Percentiles rank a stretch among this genome's conserved stretches.
phyloP scores from a whole-genome alignment of 1,139 yeast species.

The Neolecta irregularis region DNA sequence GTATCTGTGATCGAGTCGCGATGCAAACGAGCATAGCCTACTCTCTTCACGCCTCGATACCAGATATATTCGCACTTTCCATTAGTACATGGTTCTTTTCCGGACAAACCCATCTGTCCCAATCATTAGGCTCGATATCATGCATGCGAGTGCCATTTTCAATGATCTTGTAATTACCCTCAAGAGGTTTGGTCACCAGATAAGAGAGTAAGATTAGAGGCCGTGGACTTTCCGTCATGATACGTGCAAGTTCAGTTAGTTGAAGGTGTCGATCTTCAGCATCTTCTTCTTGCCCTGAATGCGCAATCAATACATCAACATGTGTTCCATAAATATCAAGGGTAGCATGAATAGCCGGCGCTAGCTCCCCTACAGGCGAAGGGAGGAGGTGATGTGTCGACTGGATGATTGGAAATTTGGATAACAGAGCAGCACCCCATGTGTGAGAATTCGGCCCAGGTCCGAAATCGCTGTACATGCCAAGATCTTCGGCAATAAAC shows the following conservation, averaged over 20 bases:
- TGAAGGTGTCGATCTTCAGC: conserved; percentile 83
- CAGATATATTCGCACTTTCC: conserved; percentile 92
- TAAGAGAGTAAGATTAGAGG: conserved; percentile 79
- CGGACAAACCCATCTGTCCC: conserved; percentile 99
- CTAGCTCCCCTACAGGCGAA: conserved; percentile 92
- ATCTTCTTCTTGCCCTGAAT: conserved; percentile 96
- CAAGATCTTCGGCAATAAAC: conserved; percentile 77
- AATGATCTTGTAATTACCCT: conserved; percentile 85
- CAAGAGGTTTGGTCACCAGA: conserved; percentile 69
- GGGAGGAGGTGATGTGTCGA: conserved; percentile 87
- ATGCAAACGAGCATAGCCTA: conserved; percentile 86
- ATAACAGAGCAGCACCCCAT: conserved; percentile 88
- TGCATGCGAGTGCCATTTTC: conserved; percentile 71
- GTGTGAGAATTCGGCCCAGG: conserved; percentile 98
- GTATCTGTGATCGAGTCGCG: conserved; percentile 93
- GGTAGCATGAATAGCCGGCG: conserved; percentile 96
- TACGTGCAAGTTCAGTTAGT: conserved; percentile 54
- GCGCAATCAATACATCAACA: conserved; percentile 91
- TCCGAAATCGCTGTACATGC: conserved; percentile 90
- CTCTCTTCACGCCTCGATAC: conserved; percentile 70
- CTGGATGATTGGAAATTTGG: conserved; percentile 82
- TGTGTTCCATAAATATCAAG: conserved; percentile 70
- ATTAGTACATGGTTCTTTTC: no score
- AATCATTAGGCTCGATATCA: conserved; percentile 83
- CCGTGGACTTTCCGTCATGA: conserved; percentile 58